Evolutionary conservation across 2,329 filamentous ascomycete species (phyloP).

Genomic region (Podosphaera xanthii): DNA sequence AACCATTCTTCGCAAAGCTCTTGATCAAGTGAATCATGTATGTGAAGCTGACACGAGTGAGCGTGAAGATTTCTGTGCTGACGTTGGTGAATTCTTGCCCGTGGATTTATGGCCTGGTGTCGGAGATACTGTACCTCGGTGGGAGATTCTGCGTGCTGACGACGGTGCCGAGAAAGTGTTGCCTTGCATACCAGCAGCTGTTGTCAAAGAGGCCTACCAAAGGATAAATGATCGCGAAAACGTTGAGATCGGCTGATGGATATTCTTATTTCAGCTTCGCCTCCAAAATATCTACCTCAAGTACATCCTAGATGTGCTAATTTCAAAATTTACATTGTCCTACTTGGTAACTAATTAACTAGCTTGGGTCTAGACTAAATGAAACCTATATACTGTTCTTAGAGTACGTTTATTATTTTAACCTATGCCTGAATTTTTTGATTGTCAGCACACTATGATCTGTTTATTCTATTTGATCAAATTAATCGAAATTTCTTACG

Average conservation of each 20-base stretch:
- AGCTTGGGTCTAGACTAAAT: too few species aligned
- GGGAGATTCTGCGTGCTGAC: constrained; percentile 10
- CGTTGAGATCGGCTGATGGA: neutral
- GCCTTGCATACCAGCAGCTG: constrained; percentile 8
- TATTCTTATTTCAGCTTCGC: neutral
- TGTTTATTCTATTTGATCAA: too few species aligned
- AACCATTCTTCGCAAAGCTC: constrained; percentile 53
- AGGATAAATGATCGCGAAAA: constrained; percentile 10
- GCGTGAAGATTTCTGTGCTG: constrained; percentile 54
- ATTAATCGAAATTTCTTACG: too few species aligned
- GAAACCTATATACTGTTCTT: too few species aligned
- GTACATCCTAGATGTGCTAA: too few species aligned
- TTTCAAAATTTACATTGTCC: too few species aligned
- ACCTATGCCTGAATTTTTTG: too few species aligned
- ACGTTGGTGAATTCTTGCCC: constrained; percentile 71
- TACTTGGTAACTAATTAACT: too few species aligned
- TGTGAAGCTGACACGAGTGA: constrained; percentile 49
- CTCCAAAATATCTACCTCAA: neutral
- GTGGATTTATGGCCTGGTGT: constrained; percentile 71
- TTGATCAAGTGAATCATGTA: constrained; percentile 52
- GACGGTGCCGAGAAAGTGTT: constrained; percentile 5
- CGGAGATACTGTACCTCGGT: constrained; percentile 20
- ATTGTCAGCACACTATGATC: too few species aligned
- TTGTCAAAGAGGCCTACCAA: constrained; percentile 11
- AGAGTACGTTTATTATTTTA: too few species aligned